These are phyloP conservation scores for Bolboschoenoplectus hybrid DNA, from an alignment of 202 grass and related monocot genomes.

Conservation along the genomic window DNA sequence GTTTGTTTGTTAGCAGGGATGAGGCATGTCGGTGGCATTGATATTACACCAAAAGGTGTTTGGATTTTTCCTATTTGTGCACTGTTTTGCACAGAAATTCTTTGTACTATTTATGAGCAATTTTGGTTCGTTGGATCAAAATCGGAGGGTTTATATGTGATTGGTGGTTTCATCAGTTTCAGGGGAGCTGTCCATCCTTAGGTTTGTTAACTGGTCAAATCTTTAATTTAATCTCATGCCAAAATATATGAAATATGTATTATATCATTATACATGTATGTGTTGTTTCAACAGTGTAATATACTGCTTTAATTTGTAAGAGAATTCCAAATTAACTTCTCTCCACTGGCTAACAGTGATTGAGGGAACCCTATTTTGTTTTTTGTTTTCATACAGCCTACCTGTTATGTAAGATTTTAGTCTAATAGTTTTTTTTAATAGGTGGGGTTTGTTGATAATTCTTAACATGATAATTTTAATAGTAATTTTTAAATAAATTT, in stretches of 20 bases:
- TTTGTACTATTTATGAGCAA: background rate
- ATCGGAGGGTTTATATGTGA: background rate
- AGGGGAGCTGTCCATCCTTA: background rate
- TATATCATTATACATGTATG: no score
- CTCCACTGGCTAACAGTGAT: no score
- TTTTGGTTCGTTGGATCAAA: background rate
- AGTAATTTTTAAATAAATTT: no score
- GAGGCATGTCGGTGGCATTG: conserved; percentile 25
- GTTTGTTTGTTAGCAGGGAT: conserved; percentile 17
- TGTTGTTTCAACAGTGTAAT: background rate
- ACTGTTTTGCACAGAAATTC: background rate
- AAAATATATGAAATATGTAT: background rate
- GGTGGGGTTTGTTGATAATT: no score
- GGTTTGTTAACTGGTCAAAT: conserved; percentile 20
- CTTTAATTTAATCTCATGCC: background rate
- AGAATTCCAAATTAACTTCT: background rate
- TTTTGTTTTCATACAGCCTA: background rate
- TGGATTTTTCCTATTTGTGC: conserved; percentile 18
- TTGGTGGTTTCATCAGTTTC: background rate
- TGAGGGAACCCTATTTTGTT: no score
- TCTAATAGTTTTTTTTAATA: background rate
- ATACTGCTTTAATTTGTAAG: background rate
- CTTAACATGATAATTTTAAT: no score
- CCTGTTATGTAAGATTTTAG: background rate
- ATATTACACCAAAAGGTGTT: conserved; percentile 1